These are phyloP conservation scores for Wallacemonas sp. DNA, from an alignment of 208 protist species.

Conservation along the genomic window DNA sequence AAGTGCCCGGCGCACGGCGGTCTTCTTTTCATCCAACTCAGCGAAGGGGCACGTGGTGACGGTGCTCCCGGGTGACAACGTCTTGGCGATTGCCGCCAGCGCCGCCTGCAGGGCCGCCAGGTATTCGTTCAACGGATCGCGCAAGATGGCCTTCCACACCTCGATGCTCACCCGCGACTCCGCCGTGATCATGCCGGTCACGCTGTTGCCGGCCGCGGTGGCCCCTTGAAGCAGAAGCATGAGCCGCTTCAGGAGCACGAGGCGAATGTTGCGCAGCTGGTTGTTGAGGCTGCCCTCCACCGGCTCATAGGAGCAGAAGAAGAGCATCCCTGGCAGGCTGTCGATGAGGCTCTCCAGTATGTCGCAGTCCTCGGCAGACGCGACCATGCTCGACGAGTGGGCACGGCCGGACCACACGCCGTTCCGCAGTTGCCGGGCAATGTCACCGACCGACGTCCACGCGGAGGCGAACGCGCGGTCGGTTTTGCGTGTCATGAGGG, in stretches of 20 bases:
- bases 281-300: constrained; percentile 45
- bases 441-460: constrained; percentile 33
- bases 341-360: constrained; percentile 27
- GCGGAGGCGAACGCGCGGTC: constrained; percentile 30
- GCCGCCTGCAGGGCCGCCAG: constrained; percentile 29
- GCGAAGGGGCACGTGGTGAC: constrained; percentile 31
- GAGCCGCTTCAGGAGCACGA: constrained; percentile 35
- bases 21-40: constrained; percentile 35
- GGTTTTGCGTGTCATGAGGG: constrained; percentile 32
- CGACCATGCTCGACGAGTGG: constrained; percentile 26
- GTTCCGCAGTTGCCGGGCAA: constrained; percentile 29
- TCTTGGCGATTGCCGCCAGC: constrained; percentile 27
- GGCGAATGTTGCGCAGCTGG: constrained; percentile 45
- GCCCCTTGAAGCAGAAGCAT: constrained; percentile 48
- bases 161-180: constrained; percentile 23
- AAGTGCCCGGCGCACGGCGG: constrained; percentile 30
- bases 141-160: constrained; percentile 30
- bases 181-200: constrained; percentile 28
- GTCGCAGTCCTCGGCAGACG: constrained; percentile 37
- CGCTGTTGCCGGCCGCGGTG: constrained; percentile 24
- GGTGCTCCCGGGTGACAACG: constrained; percentile 31
- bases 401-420: constrained; percentile 49
- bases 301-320: constrained; percentile 42
- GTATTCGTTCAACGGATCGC: constrained; percentile 33
- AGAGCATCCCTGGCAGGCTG: constrained; percentile 30